phyloP scores from a whole-genome alignment of 2,329 filamentous ascomycete species.

The Verticillium nubilum region DNA sequence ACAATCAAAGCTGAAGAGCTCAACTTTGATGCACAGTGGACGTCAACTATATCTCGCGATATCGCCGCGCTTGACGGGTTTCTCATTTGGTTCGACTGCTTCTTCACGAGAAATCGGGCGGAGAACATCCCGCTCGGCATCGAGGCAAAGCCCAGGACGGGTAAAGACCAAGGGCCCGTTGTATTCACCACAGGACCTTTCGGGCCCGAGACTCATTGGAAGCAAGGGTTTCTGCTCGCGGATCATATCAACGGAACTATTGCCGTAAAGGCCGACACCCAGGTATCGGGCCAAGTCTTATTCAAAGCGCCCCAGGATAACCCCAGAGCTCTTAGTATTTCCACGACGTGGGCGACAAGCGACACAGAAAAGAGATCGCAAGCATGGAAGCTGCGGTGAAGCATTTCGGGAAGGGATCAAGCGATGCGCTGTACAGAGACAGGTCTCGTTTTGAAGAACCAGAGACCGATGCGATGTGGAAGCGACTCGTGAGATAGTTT shows the following conservation, averaged over 20 bases:
- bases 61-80: constrained; percentile 77
- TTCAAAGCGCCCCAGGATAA: constrained; percentile 67
- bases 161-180: constrained; percentile 27
- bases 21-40: constrained; percentile 66
- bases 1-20: constrained; percentile 66
- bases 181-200: constrained; percentile 84
- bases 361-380: constrained; percentile 36
- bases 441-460: too few relatives aligned
- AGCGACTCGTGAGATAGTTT: not conserved
- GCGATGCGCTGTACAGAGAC: not conserved
- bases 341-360: constrained; percentile 53
- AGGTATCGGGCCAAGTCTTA: constrained; percentile 60
- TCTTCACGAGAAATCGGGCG: constrained; percentile 65
- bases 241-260: constrained; percentile 12
- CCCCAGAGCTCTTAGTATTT: constrained; percentile 62
- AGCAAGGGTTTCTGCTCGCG: constrained; percentile 67
- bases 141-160: constrained; percentile 45
- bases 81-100: constrained; percentile 90
- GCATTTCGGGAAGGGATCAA: not conserved
- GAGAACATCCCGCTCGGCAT: constrained; percentile 39
- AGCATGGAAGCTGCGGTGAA: constrained; percentile 45
- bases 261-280: constrained; percentile 44
- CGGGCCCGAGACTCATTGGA: constrained; percentile 81
- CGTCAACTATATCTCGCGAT: constrained; percentile 53
- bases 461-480: too few relatives aligned